Percentiles rank a stretch among this genome's conserved stretches.
These are phyloP conservation scores for Protomyces inundatus DNA, from an alignment of 1,139 yeast genomes.

Conservation along the genomic window DNA sequence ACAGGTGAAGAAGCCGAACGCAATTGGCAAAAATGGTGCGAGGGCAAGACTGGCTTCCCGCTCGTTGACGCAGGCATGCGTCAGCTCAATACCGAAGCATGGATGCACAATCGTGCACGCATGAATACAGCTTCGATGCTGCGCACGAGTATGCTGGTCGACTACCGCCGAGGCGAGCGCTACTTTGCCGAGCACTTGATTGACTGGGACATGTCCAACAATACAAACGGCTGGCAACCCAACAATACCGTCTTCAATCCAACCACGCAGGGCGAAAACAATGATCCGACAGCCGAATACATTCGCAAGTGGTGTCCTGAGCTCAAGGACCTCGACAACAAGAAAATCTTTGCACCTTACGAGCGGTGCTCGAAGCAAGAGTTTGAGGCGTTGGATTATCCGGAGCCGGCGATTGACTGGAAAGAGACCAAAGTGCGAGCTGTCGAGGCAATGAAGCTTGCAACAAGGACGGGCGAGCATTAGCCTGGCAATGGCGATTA, in stretches of 20 bases:
- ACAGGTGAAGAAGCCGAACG: slow-evolving; percentile 38
- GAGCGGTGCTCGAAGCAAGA: slow-evolving; percentile 32
- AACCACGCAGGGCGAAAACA: slow-evolving; percentile 48
- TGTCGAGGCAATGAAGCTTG: slow-evolving; percentile 20
- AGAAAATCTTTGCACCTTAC: slow-evolving; percentile 44
- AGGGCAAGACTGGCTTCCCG: slow-evolving; percentile 53
- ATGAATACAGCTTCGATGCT: slow-evolving; percentile 53
- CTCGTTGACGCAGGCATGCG: slow-evolving; percentile 57
- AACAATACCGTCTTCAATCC: slow-evolving; percentile 53
- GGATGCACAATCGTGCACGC: slow-evolving; percentile 51
- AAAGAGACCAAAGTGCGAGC: slow-evolving; percentile 18
- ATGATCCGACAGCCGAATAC: slow-evolving; percentile 47
- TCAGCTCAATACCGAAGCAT: slow-evolving; percentile 48
- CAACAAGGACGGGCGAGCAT: slow-evolving; percentile 9
- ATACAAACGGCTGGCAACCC: slow-evolving; percentile 60
- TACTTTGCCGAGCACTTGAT: slow-evolving; percentile 49
- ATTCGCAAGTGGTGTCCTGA: slow-evolving; percentile 53
- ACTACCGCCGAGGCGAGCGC: slow-evolving; percentile 54
- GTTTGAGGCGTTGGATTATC: slow-evolving; percentile 41
- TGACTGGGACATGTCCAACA: slow-evolving; percentile 53
- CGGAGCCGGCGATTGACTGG: slow-evolving; percentile 44
- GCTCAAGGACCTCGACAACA: slow-evolving; percentile 38
- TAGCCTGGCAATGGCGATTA: not conserved
- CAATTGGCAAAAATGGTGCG: slow-evolving; percentile 46
- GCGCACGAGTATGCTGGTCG: slow-evolving; percentile 50